These are phyloP conservation scores for Starmerella riodocensis DNA, from an alignment of 805 yeast species.

Conservation along the genomic window DNA sequence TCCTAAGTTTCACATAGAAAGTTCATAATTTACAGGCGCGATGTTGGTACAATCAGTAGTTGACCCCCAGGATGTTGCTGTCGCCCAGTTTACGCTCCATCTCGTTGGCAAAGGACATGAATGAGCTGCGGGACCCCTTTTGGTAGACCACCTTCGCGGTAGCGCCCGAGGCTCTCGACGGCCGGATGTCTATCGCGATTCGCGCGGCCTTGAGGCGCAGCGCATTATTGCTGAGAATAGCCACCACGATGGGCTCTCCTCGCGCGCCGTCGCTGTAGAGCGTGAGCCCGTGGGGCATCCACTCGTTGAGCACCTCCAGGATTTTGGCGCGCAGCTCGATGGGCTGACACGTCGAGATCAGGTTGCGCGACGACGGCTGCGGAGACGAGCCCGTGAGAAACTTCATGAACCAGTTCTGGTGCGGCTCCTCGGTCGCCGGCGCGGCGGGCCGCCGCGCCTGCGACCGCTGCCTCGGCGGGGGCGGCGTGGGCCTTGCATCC, in stretches of 20 bases:
- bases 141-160: constrained; percentile 21
- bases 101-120: constrained; percentile 23
- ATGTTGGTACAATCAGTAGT: too few relatives aligned
- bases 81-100: constrained; percentile 23
- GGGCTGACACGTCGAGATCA: constrained; percentile 23
- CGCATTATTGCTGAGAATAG: constrained; percentile 27
- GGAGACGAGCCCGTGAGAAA: constrained; percentile 18
- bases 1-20: too few relatives aligned
- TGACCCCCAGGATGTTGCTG: constrained; percentile 6
- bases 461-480: too few relatives aligned
- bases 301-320: constrained; percentile 25
- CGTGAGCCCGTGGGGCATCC: constrained; percentile 30
- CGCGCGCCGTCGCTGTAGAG: constrained; percentile 22
- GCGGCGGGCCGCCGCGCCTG: too few relatives aligned
- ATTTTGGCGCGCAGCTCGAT: constrained; percentile 24
- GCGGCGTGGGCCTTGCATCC: too few relatives aligned
- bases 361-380: constrained; percentile 17
- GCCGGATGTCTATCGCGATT: constrained; percentile 21
- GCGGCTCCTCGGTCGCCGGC: constrained; percentile 19
- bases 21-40: too few relatives aligned
- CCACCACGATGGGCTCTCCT: constrained; percentile 24
- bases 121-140: constrained; percentile 25
- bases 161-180: constrained; percentile 16
- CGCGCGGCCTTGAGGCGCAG: constrained; percentile 26
- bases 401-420: constrained; percentile 30